Evolutionary conservation across 2,329 filamentous ascomycete genomes (phyloP).

Genomic region (Nothophoma quercina): DNA sequence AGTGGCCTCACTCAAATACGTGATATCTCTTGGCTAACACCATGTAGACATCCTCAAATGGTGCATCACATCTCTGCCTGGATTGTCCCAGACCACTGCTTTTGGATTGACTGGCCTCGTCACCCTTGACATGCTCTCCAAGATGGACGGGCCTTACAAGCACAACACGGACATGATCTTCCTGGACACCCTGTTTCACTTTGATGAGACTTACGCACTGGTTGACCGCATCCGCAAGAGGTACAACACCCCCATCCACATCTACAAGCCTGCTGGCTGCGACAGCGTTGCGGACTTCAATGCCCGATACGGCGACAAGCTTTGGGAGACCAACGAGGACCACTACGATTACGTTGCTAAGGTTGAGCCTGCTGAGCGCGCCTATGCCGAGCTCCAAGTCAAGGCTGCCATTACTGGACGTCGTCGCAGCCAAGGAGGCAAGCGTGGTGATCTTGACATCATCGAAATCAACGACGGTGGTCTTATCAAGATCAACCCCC

Average conservation of each 20-base stretch:
- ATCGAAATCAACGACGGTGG: conserved; percentile 92
- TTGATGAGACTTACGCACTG: conserved; percentile 59
- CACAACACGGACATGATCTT: conserved; percentile 61
- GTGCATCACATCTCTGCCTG: conserved; percentile 88
- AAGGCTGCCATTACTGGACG: conserved; percentile 92
- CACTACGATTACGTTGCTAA: conserved; percentile 98
- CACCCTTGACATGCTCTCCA: conserved; percentile 73
- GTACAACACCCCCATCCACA: conserved; percentile 83
- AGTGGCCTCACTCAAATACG: conserved; percentile 27
- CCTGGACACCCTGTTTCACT: conserved; percentile 63
- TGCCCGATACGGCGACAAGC: conserved; percentile 76
- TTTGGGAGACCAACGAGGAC: conserved; percentile 87
- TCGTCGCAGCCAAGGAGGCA: conserved; percentile 88
- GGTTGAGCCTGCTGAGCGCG: conserved; percentile 92
- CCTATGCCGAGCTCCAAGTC: conserved; percentile 86
- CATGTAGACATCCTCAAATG: conserved; percentile 81
- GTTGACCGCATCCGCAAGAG: conserved; percentile 72
- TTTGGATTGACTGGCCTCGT: conserved; percentile 61
- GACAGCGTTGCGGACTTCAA: conserved; percentile 80
- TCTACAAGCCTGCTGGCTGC: conserved; percentile 84
- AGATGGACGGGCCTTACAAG: conserved; percentile 69
- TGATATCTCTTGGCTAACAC: conserved; percentile 33
- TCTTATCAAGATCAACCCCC: conserved; percentile 95
- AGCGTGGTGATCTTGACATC: conserved; percentile 87
- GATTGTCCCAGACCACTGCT: conserved; percentile 69